A percentile compares a stretch with the other conserved stretches of the same genome.
phyloP scores from a whole-genome alignment of 2,329 filamentous ascomycete genomes.

The Colletotrichum tabaci region DNA sequence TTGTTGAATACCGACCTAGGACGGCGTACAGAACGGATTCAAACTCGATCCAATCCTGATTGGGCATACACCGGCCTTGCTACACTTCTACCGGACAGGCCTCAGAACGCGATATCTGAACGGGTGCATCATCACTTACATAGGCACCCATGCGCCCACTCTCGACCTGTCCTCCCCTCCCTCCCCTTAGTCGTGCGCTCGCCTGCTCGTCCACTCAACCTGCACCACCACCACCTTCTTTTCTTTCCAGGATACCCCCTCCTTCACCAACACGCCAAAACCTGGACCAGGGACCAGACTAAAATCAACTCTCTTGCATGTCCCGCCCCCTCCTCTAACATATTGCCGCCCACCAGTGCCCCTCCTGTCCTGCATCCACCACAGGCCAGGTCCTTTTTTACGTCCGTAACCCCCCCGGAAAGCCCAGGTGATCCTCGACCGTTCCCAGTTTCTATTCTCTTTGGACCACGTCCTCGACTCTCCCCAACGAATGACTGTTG shows the following conservation, averaged over 20 bases:
- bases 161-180: conserved; percentile 5
- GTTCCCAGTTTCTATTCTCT: conserved; percentile 30
- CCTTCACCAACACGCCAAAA: conserved; percentile 14
- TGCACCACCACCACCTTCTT: conserved; percentile 2
- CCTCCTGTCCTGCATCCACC: conserved; percentile 23
- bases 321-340: conserved; percentile 31
- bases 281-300: conserved; percentile 14
- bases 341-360: conserved; percentile 19
- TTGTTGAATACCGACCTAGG: conserved; percentile 21
- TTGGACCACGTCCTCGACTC: conserved; percentile 15
- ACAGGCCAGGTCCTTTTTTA: conserved; percentile 40
- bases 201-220: conserved; percentile 13
- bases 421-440: conserved; percentile 29
- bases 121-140: conserved; percentile 23
- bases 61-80: background rate
- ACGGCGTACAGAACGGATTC: conserved; percentile 10
- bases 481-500: conserved; percentile 35
- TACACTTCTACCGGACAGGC: background rate
- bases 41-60: conserved; percentile 2
- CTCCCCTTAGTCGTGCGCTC: background rate
- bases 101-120: background rate
- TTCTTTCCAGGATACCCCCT: conserved; percentile 5
- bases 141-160: conserved; percentile 29
- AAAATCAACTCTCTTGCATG: conserved; percentile 36
- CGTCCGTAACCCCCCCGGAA: conserved; percentile 41